These are phyloP conservation scores for Carex sylvatica DNA, from an alignment of 202 grass and related monocot genomes.

Conservation along the genomic window DNA sequence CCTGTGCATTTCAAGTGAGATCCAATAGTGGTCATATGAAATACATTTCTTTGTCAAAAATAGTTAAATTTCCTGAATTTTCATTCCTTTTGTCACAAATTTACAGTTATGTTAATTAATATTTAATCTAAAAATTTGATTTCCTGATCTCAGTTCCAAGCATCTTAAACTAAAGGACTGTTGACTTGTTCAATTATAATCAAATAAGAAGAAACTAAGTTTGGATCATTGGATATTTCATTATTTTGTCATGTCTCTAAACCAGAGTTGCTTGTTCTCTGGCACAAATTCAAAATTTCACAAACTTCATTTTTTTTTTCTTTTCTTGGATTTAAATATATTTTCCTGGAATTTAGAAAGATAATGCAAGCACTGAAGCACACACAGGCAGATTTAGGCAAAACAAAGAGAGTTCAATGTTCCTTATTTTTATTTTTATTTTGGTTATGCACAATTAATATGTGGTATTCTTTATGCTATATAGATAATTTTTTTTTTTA, in stretches of 20 bases:
- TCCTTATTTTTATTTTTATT: too few species aligned
- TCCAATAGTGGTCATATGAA: neutral
- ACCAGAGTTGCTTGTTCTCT: neutral
- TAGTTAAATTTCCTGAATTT: neutral
- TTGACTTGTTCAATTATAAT: neutral
- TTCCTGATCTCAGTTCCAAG: neutral
- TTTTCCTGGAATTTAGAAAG: too few species aligned
- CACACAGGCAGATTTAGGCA: too few species aligned
- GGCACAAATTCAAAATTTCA: neutral
- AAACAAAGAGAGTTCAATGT: too few species aligned
- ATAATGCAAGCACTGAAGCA: too few species aligned
- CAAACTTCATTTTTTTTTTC: too few species aligned
- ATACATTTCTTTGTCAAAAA: neutral
- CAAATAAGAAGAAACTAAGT: neutral
- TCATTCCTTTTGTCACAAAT: neutral
- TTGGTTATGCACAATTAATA: neutral
- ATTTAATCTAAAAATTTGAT: too few species aligned
- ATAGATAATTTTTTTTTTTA: too few species aligned
- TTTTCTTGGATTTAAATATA: too few species aligned
- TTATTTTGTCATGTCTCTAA: neutral
- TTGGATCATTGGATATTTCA: neutral
- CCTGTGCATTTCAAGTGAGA: conserved; percentile 34
- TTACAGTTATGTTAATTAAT: neutral
- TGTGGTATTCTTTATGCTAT: neutral
- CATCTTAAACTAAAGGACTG: neutral